Conservation (phyloP, 805 yeast species). For the Nakazawaea siamensis region DNA sequence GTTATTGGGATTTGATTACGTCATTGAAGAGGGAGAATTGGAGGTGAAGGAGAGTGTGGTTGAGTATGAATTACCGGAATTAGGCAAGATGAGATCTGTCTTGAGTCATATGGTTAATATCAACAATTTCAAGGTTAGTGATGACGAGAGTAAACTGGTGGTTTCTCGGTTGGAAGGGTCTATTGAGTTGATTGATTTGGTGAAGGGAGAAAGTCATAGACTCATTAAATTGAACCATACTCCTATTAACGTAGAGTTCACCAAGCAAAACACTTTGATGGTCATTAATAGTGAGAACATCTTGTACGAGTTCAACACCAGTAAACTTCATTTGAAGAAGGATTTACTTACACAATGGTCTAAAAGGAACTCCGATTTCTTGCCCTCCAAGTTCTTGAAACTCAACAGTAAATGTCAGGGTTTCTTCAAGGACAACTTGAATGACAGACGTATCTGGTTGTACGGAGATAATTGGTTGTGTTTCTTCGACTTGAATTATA, state of each 20-base stretch:
- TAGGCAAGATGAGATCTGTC: constrained; percentile 15
- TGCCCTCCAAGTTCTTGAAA: constrained; percentile 57
- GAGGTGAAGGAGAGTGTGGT: constrained; percentile 16
- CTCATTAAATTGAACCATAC: constrained; percentile 52
- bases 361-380: constrained; percentile 58
- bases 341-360: constrained; percentile 69
- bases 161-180: constrained; percentile 59
- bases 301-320: constrained; percentile 56
- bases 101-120: constrained; percentile 43
- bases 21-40: constrained; percentile 26
- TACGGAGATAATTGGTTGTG: constrained; percentile 82
- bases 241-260: constrained; percentile 56
- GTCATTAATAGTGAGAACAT: constrained; percentile 70
- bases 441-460: constrained; percentile 57
- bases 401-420: constrained; percentile 69
- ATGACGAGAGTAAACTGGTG: constrained; percentile 37
- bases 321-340: constrained; percentile 8
- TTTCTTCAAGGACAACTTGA: constrained; percentile 40
- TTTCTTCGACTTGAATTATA: constrained; percentile 55
- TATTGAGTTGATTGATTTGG: constrained; percentile 41
- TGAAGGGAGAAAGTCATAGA: constrained; percentile 22
- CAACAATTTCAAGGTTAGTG: constrained; percentile 41
- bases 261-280: constrained; percentile 41
- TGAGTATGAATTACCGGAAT: constrained; percentile 27
- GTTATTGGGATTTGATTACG: constrained; percentile 26